Conservation (phyloP, 2,329 filamentous ascomycete species). For the Aspergillus texensis region DNA sequence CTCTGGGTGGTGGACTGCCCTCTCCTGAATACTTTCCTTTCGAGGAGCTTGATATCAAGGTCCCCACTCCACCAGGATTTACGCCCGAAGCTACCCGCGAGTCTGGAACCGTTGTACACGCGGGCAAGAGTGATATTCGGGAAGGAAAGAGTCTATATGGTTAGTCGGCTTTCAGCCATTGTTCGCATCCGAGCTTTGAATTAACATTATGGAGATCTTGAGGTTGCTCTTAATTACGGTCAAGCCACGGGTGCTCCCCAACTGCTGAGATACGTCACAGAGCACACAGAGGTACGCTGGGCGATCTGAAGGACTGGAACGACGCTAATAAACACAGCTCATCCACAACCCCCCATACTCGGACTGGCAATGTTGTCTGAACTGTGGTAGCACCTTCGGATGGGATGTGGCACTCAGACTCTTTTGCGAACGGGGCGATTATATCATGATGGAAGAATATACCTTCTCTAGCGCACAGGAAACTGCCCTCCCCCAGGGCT, state of each 20-base stretch:
- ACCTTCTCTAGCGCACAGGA: slow-evolving; percentile 80
- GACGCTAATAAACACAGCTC: slow-evolving; percentile 50
- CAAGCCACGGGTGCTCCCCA: slow-evolving; percentile 85
- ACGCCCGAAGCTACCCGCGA: slow-evolving; percentile 67
- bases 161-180: slow-evolving; percentile 22
- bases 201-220: slow-evolving; percentile 63
- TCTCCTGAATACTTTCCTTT: slow-evolving; percentile 93
- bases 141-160: slow-evolving; percentile 61
- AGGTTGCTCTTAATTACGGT: slow-evolving; percentile 89
- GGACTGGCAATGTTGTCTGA: slow-evolving; percentile 86
- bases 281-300: slow-evolving; percentile 75
- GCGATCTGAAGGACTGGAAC: not conserved
- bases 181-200: not conserved
- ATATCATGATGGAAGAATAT: slow-evolving; percentile 84
- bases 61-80: slow-evolving; percentile 71
- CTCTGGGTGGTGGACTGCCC: slow-evolving; percentile 87
- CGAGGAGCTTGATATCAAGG: slow-evolving; percentile 72
- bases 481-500: slow-evolving; percentile 64
- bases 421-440: slow-evolving; percentile 75
- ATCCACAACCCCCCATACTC: slow-evolving; percentile 83
- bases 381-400: slow-evolving; percentile 81
- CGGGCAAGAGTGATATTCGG: slow-evolving; percentile 82
- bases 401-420: slow-evolving; percentile 83
- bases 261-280: slow-evolving; percentile 85
- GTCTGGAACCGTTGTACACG: slow-evolving; percentile 62